Percentiles rank a stretch among this genome's conserved stretches.
Evolutionary conservation across 768 basidiomycete genomes (phyloP).

Genomic region (Auricularia cornea): DNA sequence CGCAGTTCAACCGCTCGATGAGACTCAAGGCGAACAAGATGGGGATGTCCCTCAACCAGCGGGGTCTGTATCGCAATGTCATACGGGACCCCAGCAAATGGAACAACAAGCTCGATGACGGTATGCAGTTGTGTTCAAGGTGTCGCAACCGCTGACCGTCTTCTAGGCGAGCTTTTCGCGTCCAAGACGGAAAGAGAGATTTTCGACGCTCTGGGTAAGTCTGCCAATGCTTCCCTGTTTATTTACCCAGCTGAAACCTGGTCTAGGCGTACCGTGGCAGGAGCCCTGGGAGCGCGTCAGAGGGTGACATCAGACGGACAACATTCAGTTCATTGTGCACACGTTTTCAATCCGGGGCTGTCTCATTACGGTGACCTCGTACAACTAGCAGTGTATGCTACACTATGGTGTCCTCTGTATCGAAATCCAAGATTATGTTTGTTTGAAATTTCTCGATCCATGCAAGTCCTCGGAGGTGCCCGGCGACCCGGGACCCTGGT

Average conservation of each 20-base stretch:
- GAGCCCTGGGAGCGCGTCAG: constrained; percentile 69
- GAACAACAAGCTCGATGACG: constrained; percentile 50
- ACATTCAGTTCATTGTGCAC: background rate
- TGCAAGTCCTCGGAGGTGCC: background rate
- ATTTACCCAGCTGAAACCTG: background rate
- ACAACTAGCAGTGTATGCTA: background rate
- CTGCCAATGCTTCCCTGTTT: too few relatives aligned
- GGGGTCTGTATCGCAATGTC: constrained; percentile 67
- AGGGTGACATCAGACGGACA: constrained; percentile 11
- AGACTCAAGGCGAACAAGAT: constrained; percentile 72
- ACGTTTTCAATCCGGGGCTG: background rate
- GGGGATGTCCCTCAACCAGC: constrained; percentile 83
- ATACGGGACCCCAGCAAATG: constrained; percentile 59
- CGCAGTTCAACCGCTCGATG: constrained; percentile 84
- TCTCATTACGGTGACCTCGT: background rate
- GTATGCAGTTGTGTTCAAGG: constrained; percentile 27
- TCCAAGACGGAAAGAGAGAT: constrained; percentile 85
- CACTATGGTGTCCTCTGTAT: background rate
- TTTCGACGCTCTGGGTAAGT: constrained; percentile 56
- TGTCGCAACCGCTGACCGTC: background rate
- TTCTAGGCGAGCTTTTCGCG: constrained; percentile 57
- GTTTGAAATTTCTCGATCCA: background rate
- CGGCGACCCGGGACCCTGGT: background rate
- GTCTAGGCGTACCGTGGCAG: constrained; percentile 65
- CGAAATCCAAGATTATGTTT: background rate